Evolutionary conservation across 768 basidiomycete species (phyloP).

Genomic region (Pleurotus djamor): DNA sequence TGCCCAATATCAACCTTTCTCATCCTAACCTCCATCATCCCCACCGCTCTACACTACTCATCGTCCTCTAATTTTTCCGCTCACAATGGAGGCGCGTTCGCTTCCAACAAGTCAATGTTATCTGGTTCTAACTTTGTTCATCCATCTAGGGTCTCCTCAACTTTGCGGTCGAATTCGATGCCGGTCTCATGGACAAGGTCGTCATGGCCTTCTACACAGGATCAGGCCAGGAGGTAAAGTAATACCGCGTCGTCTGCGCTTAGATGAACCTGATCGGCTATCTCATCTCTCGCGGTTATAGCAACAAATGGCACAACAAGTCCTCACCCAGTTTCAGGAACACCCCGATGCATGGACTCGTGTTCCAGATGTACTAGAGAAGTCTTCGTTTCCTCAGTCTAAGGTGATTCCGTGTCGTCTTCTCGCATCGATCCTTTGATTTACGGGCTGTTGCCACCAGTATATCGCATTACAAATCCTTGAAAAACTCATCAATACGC

Average conservation of each 20-base stretch:
- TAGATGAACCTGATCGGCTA: not conserved
- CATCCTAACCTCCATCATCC: not conserved
- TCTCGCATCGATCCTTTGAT: not conserved
- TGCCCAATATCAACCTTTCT: not conserved
- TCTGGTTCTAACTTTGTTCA: constrained; percentile 9
- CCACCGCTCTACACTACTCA: not conserved
- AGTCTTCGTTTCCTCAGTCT: constrained; percentile 79
- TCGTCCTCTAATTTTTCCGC: not conserved
- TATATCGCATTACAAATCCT: constrained; percentile 97
- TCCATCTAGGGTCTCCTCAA: constrained; percentile 79
- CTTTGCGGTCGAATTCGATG: constrained; percentile 93
- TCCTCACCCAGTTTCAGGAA: constrained; percentile 95
- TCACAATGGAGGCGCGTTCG: constrained; percentile 46
- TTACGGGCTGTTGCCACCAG: constrained; percentile 35
- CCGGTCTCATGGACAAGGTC: constrained; percentile 89
- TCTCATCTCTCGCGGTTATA: constrained; percentile 24
- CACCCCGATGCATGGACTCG: constrained; percentile 96
- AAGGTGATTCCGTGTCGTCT: constrained; percentile 48
- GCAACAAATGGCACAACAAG: constrained; percentile 95
- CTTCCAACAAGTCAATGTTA: not conserved
- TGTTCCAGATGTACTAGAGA: constrained; percentile 91
- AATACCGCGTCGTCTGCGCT: constrained; percentile 8
- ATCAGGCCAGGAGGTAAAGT: constrained; percentile 73
- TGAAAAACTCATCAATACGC: constrained; percentile 90
- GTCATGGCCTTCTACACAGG: constrained; percentile 91